phyloP scores from a whole-genome alignment of 1,284 basidiomycete genomes.

The Lentinus polychrous region DNA sequence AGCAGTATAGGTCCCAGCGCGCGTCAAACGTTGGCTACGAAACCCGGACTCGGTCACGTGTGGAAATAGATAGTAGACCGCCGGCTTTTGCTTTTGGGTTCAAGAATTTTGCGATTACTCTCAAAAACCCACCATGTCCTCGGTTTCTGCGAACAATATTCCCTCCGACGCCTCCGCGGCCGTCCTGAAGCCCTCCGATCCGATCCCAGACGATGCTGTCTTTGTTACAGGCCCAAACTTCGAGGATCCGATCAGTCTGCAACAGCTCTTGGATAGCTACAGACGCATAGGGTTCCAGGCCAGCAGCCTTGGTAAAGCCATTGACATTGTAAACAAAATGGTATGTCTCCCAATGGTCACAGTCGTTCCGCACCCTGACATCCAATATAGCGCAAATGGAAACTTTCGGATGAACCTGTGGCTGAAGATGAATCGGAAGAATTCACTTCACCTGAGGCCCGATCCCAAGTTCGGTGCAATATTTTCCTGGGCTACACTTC shows the following conservation, averaged over 20 bases:
- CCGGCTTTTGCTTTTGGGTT: conserved; percentile 2
- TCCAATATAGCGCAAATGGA: conserved; percentile 62
- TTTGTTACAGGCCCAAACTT: conserved; percentile 88
- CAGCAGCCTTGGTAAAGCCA: conserved; percentile 82
- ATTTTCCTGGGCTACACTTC: conserved; percentile 98
- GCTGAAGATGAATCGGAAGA: conserved; percentile 63
- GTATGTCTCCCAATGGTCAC: conserved; percentile 31
- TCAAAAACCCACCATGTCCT: conserved; percentile 10
- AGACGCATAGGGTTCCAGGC: conserved; percentile 95
- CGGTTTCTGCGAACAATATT: conserved; percentile 25
- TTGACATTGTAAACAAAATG: conserved; percentile 89
- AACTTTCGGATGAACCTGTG: conserved; percentile 75
- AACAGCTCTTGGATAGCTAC: conserved; percentile 74
- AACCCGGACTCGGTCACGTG: background rate
- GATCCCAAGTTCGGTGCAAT: conserved; percentile 69
- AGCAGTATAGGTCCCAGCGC: background rate
- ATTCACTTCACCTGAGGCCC: conserved; percentile 49
- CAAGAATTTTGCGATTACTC: no score
- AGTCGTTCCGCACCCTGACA: background rate
- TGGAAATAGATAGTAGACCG: background rate
- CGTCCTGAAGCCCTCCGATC: conserved; percentile 74
- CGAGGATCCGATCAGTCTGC: conserved; percentile 62
- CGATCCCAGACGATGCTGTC: conserved; percentile 64
- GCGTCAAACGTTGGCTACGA: background rate
- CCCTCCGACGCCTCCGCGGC: conserved; percentile 61